Base-by-base conservation (phyloP, 2,329 filamentous ascomycete genomes). In the Ophioceras dolichostomum region DNA sequence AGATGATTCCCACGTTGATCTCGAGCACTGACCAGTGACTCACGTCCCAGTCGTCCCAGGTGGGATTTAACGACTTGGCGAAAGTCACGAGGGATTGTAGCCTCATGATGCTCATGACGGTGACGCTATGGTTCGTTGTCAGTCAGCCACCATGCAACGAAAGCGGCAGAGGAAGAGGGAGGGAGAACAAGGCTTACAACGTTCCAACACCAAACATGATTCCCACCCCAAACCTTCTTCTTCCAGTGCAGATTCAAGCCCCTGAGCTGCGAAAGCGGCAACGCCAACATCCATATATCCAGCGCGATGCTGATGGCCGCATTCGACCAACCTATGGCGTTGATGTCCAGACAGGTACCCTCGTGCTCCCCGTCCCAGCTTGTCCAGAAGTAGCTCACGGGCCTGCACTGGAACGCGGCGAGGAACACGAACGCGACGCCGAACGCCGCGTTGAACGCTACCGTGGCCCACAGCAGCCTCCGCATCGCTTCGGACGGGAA, bases 251-350 rank as follows among this genome's bases (percentile, higher is more conserved):
- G 44, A 4, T 60, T 55, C 17, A 69, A 52, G 2, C 47, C 35
- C 19, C 52, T 41, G 5, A 71, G 45, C 40, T 65, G 59, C 10
- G 58, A 57, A n/a, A 69, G 53, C 1, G 73, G 70, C 4, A 76
- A 53, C 0, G 52, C 58, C 14, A 76, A 55, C 46, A 75, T 66
- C 58, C 64, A 65, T 2, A 68, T 10, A 41, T 76, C 72, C 17
- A 71, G 53, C 0, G 52, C 51, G 31, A 77, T 73, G 41, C 65
- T 68, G 37, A 71, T 60, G n/a, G 48, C 60, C 0, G 71, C 70
- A 24, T 69, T 65, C 24, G 64, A 57, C 64, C 67, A 74, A 0
- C 55, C 62, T 3, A 73, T 55, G 2, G 55, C 53, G 40, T 69
- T 71, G 41, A 67, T 52, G 39, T 70, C 56, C 17, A 68, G 47